Conservation (phyloP, 345 rosid genomes). For the Noccaea bulbosa region DNA sequence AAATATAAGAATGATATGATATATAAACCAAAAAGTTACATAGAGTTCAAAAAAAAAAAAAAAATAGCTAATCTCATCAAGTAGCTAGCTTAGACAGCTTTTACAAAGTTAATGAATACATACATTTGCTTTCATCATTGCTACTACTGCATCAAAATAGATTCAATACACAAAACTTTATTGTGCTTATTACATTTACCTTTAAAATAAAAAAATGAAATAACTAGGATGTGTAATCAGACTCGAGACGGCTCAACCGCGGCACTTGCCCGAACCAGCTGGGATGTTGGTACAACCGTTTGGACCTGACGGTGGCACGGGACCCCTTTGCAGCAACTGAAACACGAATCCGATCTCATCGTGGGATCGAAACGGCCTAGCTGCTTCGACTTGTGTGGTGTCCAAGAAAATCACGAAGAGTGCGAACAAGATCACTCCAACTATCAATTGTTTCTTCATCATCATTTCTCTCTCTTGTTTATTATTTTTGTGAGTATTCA, state of each 20-base stretch:
- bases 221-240: slow-evolving; percentile 20
- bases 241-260: slow-evolving; percentile 13
- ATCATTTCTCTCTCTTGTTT: background rate
- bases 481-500: background rate
- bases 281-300: slow-evolving; percentile 34
- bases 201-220: background rate
- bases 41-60: slow-evolving; percentile 10
- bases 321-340: slow-evolving; percentile 33
- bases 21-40: slow-evolving; percentile 21
- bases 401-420: slow-evolving; percentile 30
- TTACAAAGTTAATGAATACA: slow-evolving; percentile 28
- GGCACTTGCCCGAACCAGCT: slow-evolving; percentile 31
- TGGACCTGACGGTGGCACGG: slow-evolving; percentile 25
- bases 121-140: slow-evolving; percentile 32
- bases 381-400: slow-evolving; percentile 37
- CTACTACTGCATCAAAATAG: slow-evolving; percentile 2
- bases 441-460: slow-evolving; percentile 39
- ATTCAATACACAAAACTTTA: slow-evolving; percentile 14
- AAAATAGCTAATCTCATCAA: slow-evolving; percentile 29
- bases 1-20: slow-evolving; percentile 1
- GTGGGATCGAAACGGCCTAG: slow-evolving; percentile 33
- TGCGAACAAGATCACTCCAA: slow-evolving; percentile 30
- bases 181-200: slow-evolving; percentile 19
- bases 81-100: slow-evolving; percentile 26
- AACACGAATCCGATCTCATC: slow-evolving; percentile 36